Percentiles rank a stretch among this genome's conserved stretches.
Evolutionary conservation across 2,329 filamentous ascomycete species (phyloP).

Genomic region (Ciborinia camelliae): DNA sequence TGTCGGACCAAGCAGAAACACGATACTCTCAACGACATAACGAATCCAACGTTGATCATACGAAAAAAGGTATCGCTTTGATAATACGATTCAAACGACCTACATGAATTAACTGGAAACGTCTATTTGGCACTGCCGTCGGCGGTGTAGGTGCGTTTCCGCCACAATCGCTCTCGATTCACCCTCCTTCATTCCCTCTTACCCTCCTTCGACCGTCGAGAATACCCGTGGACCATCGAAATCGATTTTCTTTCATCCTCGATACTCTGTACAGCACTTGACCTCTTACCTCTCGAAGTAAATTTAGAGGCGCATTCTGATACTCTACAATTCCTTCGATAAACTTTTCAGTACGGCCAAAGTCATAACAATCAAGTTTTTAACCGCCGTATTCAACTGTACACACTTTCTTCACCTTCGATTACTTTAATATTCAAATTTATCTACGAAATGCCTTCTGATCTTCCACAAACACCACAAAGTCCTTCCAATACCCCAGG

Average conservation of each 20-base stretch:
- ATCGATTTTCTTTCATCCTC: constrained; percentile 16
- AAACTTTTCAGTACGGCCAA: not conserved
- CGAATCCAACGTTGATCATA: constrained; percentile 19
- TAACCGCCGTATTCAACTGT: not conserved
- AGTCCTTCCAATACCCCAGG: constrained; percentile 60
- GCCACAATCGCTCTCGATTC: constrained; percentile 23
- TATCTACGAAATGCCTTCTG: constrained; percentile 51
- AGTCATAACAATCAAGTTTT: not conserved
- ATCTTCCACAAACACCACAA: constrained; percentile 64
- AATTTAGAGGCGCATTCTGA: constrained; percentile 18
- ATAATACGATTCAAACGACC: constrained; percentile 6
- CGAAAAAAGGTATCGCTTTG: constrained; percentile 20
- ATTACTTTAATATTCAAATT: constrained; percentile 16
- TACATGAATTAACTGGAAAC: constrained; percentile 27
- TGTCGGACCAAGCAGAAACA: constrained; percentile 7
- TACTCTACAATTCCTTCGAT: constrained; percentile 6
- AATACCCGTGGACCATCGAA: constrained; percentile 16
- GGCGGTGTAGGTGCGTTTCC: constrained; percentile 25
- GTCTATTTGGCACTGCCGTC: constrained; percentile 24
- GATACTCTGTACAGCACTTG: constrained; percentile 5
- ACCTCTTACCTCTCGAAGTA: not conserved
- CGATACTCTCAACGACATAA: constrained; percentile 28
- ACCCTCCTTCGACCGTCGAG: constrained; percentile 10
- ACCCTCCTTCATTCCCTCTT: constrained; percentile 20
- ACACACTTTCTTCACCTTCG: not conserved